A percentile compares a stretch with the other conserved stretches of the same genome.
These are phyloP conservation scores for Hypoxylon rickii DNA, from an alignment of 495 filamentous ascomycete species.

Conservation along the genomic window DNA sequence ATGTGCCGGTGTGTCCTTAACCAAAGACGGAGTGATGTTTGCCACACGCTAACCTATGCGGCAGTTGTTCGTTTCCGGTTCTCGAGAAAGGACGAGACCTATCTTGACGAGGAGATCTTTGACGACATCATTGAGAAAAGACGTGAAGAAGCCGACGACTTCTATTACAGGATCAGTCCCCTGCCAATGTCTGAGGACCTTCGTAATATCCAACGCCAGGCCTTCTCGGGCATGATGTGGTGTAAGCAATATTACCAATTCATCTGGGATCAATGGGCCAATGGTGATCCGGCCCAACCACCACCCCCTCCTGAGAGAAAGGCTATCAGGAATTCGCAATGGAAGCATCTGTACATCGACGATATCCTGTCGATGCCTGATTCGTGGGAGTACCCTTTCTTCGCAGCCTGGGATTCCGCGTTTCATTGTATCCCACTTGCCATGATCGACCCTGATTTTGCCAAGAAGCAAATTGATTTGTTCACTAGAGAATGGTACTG, in stretches of 20 bases:
- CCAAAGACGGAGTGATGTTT: not conserved
- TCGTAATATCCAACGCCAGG: slow-evolving; percentile 92
- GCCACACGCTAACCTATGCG: slow-evolving; percentile 4
- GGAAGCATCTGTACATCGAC: slow-evolving; percentile 92
- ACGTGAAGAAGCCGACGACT: slow-evolving; percentile 88
- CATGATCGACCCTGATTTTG: slow-evolving; percentile 97
- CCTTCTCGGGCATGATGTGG: slow-evolving; percentile 96
- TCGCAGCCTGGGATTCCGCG: slow-evolving; percentile 95
- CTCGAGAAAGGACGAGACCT: slow-evolving; percentile 70
- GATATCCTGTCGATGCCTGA: slow-evolving; percentile 97
- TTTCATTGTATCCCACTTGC: slow-evolving; percentile 95
- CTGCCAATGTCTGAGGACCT: slow-evolving; percentile 94
- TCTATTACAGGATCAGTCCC: slow-evolving; percentile 90
- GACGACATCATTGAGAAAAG: slow-evolving; percentile 90
- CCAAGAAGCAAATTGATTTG: slow-evolving; percentile 95
- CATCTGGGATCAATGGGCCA: slow-evolving; percentile 96
- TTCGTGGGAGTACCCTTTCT: slow-evolving; percentile 98
- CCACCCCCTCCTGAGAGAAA: slow-evolving; percentile 83
- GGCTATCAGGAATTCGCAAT: slow-evolving; percentile 80
- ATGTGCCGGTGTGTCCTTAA: slow-evolving; percentile 63
- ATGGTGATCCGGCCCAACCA: slow-evolving; percentile 71
- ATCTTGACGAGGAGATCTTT: slow-evolving; percentile 88
- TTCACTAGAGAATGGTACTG: slow-evolving; percentile 99
- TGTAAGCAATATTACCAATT: slow-evolving; percentile 96
- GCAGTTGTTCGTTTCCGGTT: slow-evolving; percentile 89